Conservation (phyloP, 208 protist genomes). For the Trypanosoma lewisi region DNA sequence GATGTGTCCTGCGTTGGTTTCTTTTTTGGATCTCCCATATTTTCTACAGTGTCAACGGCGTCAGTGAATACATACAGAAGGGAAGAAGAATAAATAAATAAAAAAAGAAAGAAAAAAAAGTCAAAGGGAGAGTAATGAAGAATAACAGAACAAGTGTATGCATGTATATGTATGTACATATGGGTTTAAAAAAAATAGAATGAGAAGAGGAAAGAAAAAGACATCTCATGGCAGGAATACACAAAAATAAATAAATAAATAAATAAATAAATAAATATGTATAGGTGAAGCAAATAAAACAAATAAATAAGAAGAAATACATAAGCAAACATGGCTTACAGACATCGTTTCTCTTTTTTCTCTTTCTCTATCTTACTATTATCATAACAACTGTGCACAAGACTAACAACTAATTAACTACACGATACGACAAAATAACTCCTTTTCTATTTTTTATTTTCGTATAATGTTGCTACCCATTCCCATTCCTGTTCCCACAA, state of each 20-base stretch:
- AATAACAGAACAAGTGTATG: background rate
- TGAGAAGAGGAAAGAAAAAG: slow-evolving; percentile 6
- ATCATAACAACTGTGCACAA: background rate
- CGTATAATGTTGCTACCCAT: too few species aligned
- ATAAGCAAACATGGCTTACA: background rate
- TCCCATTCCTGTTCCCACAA: background rate
- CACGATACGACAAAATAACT: too few species aligned
- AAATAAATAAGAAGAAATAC: background rate
- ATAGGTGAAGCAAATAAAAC: background rate
- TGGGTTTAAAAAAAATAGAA: slow-evolving; percentile 2
- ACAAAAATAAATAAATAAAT: slow-evolving; percentile 9
- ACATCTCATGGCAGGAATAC: background rate
- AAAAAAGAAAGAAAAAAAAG: slow-evolving; percentile 8
- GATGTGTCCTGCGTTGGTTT: too few species aligned
- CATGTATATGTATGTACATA: slow-evolving; percentile 17
- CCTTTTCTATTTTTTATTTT: too few species aligned
- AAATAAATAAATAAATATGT: background rate
- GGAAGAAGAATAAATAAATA: background rate
- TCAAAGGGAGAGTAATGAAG: background rate
- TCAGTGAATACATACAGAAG: background rate
- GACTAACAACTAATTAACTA: background rate
- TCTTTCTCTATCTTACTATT: background rate
- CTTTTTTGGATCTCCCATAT: too few species aligned
- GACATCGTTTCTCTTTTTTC: background rate
- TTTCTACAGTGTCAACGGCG: too few species aligned